A percentile compares a stretch with the other conserved stretches of the same genome.
Evolutionary conservation across 345 rosid genomes (phyloP).

Genomic region (Carallia brachiata): DNA sequence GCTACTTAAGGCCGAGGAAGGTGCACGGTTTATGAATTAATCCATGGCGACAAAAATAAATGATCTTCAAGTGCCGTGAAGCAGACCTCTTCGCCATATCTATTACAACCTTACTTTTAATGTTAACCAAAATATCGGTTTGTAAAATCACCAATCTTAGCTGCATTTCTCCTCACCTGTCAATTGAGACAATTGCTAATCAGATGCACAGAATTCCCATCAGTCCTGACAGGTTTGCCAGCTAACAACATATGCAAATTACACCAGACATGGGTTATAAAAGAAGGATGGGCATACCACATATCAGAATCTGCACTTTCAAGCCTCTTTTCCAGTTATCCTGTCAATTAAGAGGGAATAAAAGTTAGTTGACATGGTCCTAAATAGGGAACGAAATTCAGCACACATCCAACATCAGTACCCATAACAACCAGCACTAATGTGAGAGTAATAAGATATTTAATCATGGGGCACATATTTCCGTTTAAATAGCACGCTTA

Average conservation of each 20-base stretch:
- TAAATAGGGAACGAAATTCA: neutral
- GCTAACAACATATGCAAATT: neutral
- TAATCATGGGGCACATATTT: neutral
- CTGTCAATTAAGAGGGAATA: slow-evolving; percentile 41
- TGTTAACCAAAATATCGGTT: neutral
- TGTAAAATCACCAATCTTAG: neutral
- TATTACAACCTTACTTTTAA: slow-evolving; percentile 2
- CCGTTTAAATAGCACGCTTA: neutral
- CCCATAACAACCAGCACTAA: neutral
- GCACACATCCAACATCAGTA: neutral
- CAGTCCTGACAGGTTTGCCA: neutral
- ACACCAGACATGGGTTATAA: neutral
- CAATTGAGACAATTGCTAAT: slow-evolving; percentile 1
- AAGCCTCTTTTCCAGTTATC: slow-evolving; percentile 94
- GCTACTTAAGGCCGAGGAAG: neutral
- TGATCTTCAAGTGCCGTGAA: neutral
- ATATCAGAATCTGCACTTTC: slow-evolving; percentile 17
- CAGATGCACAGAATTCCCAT: neutral
- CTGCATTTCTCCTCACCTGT: slow-evolving; percentile 11
- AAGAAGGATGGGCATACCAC: neutral
- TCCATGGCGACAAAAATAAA: slow-evolving; percentile 5
- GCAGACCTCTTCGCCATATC: neutral
- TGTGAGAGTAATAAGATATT: neutral
- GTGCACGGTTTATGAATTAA: neutral
- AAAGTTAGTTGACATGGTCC: slow-evolving; percentile 5